Base-by-base conservation (phyloP, 768 basidiomycete species). In the Mrakia hoshinonis region DNA sequence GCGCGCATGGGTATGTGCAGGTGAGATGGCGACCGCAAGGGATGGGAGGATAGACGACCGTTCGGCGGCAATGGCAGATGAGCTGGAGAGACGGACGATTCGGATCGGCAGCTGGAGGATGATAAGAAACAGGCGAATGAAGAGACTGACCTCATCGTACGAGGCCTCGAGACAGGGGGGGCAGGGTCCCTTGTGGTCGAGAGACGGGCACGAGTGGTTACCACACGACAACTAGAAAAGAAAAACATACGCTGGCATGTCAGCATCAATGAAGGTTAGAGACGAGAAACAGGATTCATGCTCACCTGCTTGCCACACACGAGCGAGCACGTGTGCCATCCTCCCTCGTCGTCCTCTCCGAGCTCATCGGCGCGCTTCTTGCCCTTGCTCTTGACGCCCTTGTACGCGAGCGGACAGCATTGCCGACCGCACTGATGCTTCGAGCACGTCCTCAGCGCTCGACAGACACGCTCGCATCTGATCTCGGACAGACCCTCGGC, bases 371-470 rank as follows among this genome's bases (percentile, higher is more conserved):
- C 85, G 86, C 73, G 64, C 15, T 54, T 60, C 81, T 88, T 90
- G 47, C 86, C 80, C 75, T 87, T 87, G 20, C 79, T 82, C 76
- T 88, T 90, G 74, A 58, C 38, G 83, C 83, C 60, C 82, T 78
- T 24, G 83, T 85, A 82, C 0, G 92, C 89, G 0, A 97, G 84
- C 0, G 96, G 94, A 76, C 96, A 99, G 77, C 96, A 98, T 11
- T 68, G 54, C 4, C 93, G 84, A 22, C 83, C 82, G 77, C 96
- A 98, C 73, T 89, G 87, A 76, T 99, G 96, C 26, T 87, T 83
- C 0, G 94, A 91, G 77, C 96, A 98, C 10, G 85, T 84, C 20
- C 92, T 85, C 12, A 92, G 81, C 0, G 87, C 89, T 24, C 81
- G 81, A 77, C 96, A 99, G 1, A 87, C 85, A 39, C 85, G 84